Percentiles rank a stretch among this genome's conserved stretches.
Evolutionary conservation across 179 eudicot species (phyloP).

Genomic region (Kewa caespitosa): DNA sequence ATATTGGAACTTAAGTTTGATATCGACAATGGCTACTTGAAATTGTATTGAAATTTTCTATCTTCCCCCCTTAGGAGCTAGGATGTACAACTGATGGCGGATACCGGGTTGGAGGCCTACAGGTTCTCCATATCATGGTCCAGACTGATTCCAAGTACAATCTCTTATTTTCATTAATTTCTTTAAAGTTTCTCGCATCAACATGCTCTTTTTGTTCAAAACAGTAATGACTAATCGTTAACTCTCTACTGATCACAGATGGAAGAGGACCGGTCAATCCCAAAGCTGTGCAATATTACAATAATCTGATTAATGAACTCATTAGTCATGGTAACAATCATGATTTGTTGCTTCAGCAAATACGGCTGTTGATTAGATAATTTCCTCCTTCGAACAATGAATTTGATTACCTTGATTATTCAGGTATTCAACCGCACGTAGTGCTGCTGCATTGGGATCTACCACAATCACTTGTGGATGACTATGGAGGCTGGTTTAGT

Average conservation of each 20-base stretch:
- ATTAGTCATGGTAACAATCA: background rate
- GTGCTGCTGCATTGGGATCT: slow-evolving; percentile 39
- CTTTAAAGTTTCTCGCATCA: background rate
- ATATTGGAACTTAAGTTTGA: no score
- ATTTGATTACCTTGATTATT: background rate
- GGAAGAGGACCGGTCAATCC: slow-evolving; percentile 7
- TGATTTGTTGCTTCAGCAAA: no score
- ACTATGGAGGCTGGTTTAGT: slow-evolving; percentile 53
- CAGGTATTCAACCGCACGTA: slow-evolving; percentile 55
- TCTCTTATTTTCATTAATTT: background rate
- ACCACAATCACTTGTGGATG: slow-evolving; percentile 54
- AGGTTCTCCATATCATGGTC: slow-evolving; percentile 7
- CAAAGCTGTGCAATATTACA: background rate
- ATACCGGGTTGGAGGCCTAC: background rate
- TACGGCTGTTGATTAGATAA: no score
- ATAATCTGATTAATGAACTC: background rate
- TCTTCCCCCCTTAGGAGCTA: no score
- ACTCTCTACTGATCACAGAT: background rate
- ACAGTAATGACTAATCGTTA: background rate
- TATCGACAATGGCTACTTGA: no score
- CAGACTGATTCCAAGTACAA: background rate
- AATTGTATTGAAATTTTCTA: no score
- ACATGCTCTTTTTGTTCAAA: no score
- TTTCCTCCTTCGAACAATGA: no score
- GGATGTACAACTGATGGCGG: no score